Evolutionary conservation across 1,284 basidiomycete genomes (phyloP), one percentile per base, ranked within the genome.

Genomic region (Trametes pubescens): DNA sequence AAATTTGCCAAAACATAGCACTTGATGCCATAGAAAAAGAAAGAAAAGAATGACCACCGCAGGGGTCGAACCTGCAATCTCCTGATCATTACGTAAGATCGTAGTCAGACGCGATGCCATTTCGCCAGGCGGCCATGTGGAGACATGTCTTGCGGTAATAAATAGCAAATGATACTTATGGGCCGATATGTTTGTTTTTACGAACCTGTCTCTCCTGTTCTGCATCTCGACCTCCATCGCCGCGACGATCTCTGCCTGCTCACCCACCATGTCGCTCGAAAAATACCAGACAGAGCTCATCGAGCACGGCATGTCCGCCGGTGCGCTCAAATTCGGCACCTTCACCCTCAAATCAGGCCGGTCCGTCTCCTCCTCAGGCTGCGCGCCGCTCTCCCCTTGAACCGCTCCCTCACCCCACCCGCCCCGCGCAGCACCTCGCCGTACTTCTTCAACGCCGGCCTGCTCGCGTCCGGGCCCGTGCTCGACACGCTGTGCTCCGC

Each of bases 361-460:
- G 92, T 93, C 76, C 71, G 90, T 81, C 54, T 51, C 49, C 13
- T 51, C 52, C 38, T 18, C 43, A 32, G 29, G 29, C 29, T 47
- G 43, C 24, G 14, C 47, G 22, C 11, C 63, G 44, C 52, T 22
- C n/a, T 52, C 57, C 43, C 40, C 37, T 43, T 62, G 32, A 60
- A 38, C 56, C 18, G 29, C 49, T 9, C 24, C 52, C 58, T 60
- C 56, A 44, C 49, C n/a, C n/a, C 18, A 51, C 48, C 22, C 44
- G 9, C 44, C 18, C 22, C 44, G 34, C n/a, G 43, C 75, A 95
- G 94, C 43, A 80, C 86, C 62, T 98, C 96, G 14, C 97, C 97
- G 1, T 99, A 99, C 81, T 99, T 99, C 78, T 96, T 98, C 86
- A 98, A 99, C 76, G 94, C 95, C 0, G 94, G 95, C 10, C 83